phyloP scores from a whole-genome alignment of 148 eudicot genomes.

The Oxyria digyna region DNA sequence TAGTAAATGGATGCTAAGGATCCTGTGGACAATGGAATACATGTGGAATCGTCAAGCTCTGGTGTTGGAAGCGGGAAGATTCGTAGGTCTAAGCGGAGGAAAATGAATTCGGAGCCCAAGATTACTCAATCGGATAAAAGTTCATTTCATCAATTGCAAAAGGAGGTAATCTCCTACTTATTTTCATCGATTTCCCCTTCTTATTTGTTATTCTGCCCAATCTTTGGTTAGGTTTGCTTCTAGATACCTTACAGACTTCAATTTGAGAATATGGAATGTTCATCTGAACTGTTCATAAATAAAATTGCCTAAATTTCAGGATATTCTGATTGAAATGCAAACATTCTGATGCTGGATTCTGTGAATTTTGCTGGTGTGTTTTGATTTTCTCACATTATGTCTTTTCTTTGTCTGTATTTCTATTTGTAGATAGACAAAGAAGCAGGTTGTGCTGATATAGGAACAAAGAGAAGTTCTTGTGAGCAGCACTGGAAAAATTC shows the following conservation, averaged over 20 bases:
- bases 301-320: not conserved
- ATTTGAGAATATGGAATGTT: not conserved
- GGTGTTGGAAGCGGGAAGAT: not conserved
- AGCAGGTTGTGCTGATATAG: slow-evolving; percentile 5
- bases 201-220: not conserved
- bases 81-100: not conserved
- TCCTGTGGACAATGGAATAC: not conserved
- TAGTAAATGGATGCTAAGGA: not conserved
- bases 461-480: slow-evolving; percentile 15
- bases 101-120: slow-evolving; percentile 3
- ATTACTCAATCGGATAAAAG: not conserved
- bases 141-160: not conserved
- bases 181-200: not conserved
- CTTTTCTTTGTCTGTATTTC: slow-evolving; percentile 4
- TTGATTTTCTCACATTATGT: not conserved
- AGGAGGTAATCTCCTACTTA: slow-evolving; percentile 3
- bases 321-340: not conserved
- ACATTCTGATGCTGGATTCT: not conserved
- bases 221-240: too few species aligned
- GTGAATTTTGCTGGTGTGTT: not conserved
- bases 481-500: slow-evolving; percentile 34
- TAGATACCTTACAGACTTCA: not conserved
- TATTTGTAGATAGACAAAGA: slow-evolving; percentile 23
- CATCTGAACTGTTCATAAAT: not conserved
- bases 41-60: not conserved